A percentile compares a stretch with the other conserved stretches of the same genome.
These are phyloP conservation scores for Microbotryum silenes-acaulis DNA, from an alignment of 1,284 basidiomycete species.

Conservation along the genomic window DNA sequence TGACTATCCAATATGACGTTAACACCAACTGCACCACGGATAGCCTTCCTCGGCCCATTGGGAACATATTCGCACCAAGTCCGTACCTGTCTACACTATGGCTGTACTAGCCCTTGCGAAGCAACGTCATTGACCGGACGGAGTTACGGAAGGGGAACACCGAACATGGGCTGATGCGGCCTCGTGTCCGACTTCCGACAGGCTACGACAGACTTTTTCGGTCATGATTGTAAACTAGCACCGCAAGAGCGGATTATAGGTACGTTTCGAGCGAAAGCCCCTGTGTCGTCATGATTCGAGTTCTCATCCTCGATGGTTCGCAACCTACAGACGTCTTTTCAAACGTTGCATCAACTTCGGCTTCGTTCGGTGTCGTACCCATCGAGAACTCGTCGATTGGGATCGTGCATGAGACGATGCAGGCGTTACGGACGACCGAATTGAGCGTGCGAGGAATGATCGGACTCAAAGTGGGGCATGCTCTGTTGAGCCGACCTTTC, in stretches of 20 bases:
- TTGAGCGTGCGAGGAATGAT: constrained; percentile 21
- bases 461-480: constrained; percentile 31
- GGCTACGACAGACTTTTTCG: constrained; percentile 29
- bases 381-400: constrained; percentile 36
- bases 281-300: no score
- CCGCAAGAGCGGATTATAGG: constrained; percentile 24
- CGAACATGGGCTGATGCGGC: no score
- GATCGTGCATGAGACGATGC: constrained; percentile 29
- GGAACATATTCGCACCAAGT: constrained; percentile 36
- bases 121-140: not conserved
- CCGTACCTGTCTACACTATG: not conserved
- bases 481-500: constrained; percentile 18
- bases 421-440: constrained; percentile 18
- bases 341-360: constrained; percentile 9
- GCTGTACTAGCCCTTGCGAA: not conserved
- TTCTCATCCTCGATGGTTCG: not conserved
- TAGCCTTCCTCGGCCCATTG: constrained; percentile 34
- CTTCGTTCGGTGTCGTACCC: constrained; percentile 29
- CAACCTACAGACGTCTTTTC: constrained; percentile 28
- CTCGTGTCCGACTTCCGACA: not conserved
- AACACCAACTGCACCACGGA: constrained; percentile 3
- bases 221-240: not conserved
- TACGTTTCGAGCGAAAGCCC: not conserved
- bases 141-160: no score
- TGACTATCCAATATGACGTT: no score